A percentile compares a stretch with the other conserved stretches of the same genome.
phyloP scores from a whole-genome alignment of 2,329 filamentous ascomycete genomes.

The Metarhizium brunneum region DNA sequence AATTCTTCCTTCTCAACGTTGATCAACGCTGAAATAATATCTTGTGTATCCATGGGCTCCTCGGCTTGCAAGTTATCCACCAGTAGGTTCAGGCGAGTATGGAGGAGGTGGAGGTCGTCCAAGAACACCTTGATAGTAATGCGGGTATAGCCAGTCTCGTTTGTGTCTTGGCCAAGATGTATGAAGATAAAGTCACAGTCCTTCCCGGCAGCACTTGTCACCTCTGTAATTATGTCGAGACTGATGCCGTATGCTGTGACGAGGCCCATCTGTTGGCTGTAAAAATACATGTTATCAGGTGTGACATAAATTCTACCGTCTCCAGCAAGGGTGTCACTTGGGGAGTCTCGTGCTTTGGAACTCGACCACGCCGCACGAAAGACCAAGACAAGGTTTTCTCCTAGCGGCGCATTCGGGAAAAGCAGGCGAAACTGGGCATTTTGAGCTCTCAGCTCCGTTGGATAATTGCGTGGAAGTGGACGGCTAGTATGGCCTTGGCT shows the following conservation, averaged over 20 bases:
- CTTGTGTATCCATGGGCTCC: constrained; percentile 57
- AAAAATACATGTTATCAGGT: constrained; percentile 83
- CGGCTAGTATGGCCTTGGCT: constrained; percentile 29
- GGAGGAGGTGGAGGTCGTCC: constrained; percentile 73
- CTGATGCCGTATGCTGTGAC: constrained; percentile 73
- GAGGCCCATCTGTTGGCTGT: constrained; percentile 87
- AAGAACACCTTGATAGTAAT: constrained; percentile 90
- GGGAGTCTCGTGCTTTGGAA: constrained; percentile 32
- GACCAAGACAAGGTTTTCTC: constrained; percentile 81
- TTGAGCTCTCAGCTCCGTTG: constrained; percentile 71
- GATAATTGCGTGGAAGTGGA: constrained; percentile 67
- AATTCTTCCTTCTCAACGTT: constrained; percentile 60
- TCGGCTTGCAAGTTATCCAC: constrained; percentile 71
- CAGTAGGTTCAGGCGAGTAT: constrained; percentile 75
- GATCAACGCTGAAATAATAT: constrained; percentile 62
- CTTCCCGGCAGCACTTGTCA: constrained; percentile 79
- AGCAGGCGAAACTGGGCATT: constrained; percentile 89
- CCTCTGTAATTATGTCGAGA: constrained; percentile 71
- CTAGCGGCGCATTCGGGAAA: constrained; percentile 68
- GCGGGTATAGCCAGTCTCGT: constrained; percentile 56
- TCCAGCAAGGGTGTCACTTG: constrained; percentile 40
- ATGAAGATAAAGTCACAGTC: constrained; percentile 91
- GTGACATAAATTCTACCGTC: constrained; percentile 81
- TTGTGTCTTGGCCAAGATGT: constrained; percentile 56
- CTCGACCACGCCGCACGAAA: constrained; percentile 82